Evolutionary conservation across 345 rosid genomes (phyloP).

Genomic region (Toxicodendron radicans): DNA sequence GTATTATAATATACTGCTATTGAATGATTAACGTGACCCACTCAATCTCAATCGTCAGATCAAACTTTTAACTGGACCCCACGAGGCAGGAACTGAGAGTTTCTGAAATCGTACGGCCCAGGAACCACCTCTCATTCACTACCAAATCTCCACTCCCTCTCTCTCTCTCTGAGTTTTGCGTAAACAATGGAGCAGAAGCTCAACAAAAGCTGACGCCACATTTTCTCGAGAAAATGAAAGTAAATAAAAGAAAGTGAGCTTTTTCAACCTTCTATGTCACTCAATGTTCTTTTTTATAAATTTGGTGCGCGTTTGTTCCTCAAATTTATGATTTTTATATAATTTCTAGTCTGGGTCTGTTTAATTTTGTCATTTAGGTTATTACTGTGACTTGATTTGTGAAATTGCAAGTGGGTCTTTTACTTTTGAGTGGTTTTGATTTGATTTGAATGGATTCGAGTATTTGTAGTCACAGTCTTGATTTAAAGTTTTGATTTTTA

Average conservation of each 20-base stretch:
- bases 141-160: neutral
- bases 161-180: slow-evolving; percentile 5
- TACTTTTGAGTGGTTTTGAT: neutral
- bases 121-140: neutral
- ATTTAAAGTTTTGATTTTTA: neutral
- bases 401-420: neutral
- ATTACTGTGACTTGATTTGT: slow-evolving; percentile 12
- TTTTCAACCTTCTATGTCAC: slow-evolving; percentile 9
- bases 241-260: slow-evolving; percentile 8
- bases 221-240: slow-evolving; percentile 23
- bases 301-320: neutral
- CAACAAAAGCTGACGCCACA: slow-evolving; percentile 22
- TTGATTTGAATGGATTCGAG: slow-evolving; percentile 9
- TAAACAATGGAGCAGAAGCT: slow-evolving; percentile 21
- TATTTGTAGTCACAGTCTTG: neutral
- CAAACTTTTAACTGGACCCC: neutral
- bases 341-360: slow-evolving; percentile 7
- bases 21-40: neutral
- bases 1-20: neutral
- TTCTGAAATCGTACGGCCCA: slow-evolving; percentile 8
- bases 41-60: neutral
- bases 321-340: neutral
- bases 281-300: neutral
- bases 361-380: neutral
- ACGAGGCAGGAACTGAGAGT: neutral